Conservation (phyloP, 495 filamentous ascomycete genomes). For the Pseudevernia furfuracea region DNA sequence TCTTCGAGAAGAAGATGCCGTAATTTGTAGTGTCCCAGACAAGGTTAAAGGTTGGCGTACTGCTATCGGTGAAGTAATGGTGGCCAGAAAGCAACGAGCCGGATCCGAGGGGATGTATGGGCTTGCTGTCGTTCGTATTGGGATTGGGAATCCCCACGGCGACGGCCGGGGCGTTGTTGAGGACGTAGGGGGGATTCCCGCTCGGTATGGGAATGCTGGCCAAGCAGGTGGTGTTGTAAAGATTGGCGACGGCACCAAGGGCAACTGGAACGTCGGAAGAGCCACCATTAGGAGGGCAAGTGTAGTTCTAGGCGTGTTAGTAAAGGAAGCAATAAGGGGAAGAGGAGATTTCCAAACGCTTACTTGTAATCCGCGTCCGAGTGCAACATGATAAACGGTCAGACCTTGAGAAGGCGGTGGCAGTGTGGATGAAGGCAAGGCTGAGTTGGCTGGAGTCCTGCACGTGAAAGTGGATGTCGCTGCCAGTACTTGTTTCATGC, state of each 20-base stretch:
- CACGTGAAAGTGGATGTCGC: slow-evolving; percentile 27
- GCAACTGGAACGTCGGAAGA: slow-evolving; percentile 48
- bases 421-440: slow-evolving; percentile 41
- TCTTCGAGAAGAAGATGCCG: slow-evolving; percentile 56
- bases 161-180: slow-evolving; percentile 36
- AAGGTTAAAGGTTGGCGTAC: slow-evolving; percentile 72
- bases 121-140: not conserved
- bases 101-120: slow-evolving; percentile 42
- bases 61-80: slow-evolving; percentile 65
- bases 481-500: not conserved
- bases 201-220: slow-evolving; percentile 49
- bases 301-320: slow-evolving; percentile 65
- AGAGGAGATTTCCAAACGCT: slow-evolving; percentile 13
- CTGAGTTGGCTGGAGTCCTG: slow-evolving; percentile 34
- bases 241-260: slow-evolving; percentile 70
- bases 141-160: slow-evolving; percentile 26
- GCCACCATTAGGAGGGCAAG: slow-evolving; percentile 56
- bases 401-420: slow-evolving; percentile 51
- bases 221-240: slow-evolving; percentile 82
- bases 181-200: not conserved
- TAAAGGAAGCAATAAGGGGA: not conserved
- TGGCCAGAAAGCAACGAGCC: slow-evolving; percentile 57
- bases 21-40: slow-evolving; percentile 47
- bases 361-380: slow-evolving; percentile 73
- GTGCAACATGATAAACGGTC: slow-evolving; percentile 62